phyloP scores from a whole-genome alignment of 2,329 filamentous ascomycete genomes.

The Nothomitra cinnamomea region DNA sequence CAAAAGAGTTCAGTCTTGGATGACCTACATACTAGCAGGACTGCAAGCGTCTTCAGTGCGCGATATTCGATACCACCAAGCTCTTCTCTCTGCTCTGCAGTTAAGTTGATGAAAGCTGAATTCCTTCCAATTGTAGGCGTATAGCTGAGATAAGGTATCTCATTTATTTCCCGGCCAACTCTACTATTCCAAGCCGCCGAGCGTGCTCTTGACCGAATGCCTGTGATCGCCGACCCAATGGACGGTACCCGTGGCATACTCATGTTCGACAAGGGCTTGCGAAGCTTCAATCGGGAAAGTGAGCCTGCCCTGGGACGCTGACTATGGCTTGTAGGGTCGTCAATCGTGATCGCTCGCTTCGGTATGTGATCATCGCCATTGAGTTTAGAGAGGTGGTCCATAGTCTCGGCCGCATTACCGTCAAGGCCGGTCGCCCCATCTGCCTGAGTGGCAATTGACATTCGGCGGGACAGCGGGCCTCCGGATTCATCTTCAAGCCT shows the following conservation, averaged over 20 bases:
- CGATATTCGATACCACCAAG: slow-evolving; percentile 93
- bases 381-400: slow-evolving; percentile 10
- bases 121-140: slow-evolving; percentile 85
- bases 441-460: slow-evolving; percentile 11
- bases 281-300: slow-evolving; percentile 22
- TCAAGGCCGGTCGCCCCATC: neutral
- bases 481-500: slow-evolving; percentile 30
- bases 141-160: slow-evolving; percentile 84
- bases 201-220: slow-evolving; percentile 13
- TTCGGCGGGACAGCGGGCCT: slow-evolving; percentile 12
- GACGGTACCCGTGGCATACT: neutral
- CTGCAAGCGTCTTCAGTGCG: slow-evolving; percentile 67
- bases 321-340: slow-evolving; percentile 38
- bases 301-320: slow-evolving; percentile 22
- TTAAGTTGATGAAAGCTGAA: slow-evolving; percentile 76
- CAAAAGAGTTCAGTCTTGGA: neutral
- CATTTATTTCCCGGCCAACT: slow-evolving; percentile 36
- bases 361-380: slow-evolving; percentile 24
- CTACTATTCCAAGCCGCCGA: slow-evolving; percentile 39
- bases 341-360: slow-evolving; percentile 46
- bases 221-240: neutral
- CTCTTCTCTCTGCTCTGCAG: slow-evolving; percentile 83
- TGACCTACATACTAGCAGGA: slow-evolving; percentile 44
- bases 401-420: neutral
- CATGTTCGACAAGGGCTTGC: slow-evolving; percentile 22